Base-by-base conservation (phyloP, 148 eudicot genomes). In the Polygonum maritimum region DNA sequence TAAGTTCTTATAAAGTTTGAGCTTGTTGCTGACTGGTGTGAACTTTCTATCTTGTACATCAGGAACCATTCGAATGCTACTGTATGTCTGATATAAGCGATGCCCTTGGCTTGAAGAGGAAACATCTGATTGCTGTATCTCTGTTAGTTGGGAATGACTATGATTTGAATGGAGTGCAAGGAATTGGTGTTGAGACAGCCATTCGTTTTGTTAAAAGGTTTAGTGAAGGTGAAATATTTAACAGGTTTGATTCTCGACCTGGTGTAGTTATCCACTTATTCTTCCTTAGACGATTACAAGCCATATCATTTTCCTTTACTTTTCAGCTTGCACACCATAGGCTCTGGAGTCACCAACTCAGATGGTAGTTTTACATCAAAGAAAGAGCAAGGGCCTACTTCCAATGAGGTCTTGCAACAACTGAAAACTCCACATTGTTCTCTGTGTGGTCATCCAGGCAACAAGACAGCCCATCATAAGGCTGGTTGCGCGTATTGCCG, bases 1-100 rank as follows among this genome's bases (percentile, higher is more conserved):
- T 26, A 26, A 26, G 15, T 36, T 60, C 3, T 26, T 26, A 14
- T 15, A 31, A 31, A 38, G 4, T 67, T n/a, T 2, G 45, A 33
- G 9, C 19, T 75, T 75, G 57, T 21, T 58, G 40, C 31, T 77
- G 71, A 57, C 71, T 55, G 33, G 78, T 39, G 41, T 80, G 74
- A 79, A 72, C 65, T 62, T 75, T 69, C 70, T 65, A 52, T 49
- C 22, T 60, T 81, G 35, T 78, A 48, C 16, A 51, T 62, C 90
- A 95, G 98, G 96, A 80, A 78, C 98, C 98, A 78, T 83, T 95
- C 74, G 98, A 92, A 82, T 92, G 94, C 89, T 95, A 92, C 81
- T 76, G 81, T 77, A 83, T 86, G 82, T 86, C 87, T 71, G 97
- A 95, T 74, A 85, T 95, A 67, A 96, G 85, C 78, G 81, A 75